phyloP scores from a whole-genome alignment of 208 protist genomes.

The Leishmania tropica region DNA sequence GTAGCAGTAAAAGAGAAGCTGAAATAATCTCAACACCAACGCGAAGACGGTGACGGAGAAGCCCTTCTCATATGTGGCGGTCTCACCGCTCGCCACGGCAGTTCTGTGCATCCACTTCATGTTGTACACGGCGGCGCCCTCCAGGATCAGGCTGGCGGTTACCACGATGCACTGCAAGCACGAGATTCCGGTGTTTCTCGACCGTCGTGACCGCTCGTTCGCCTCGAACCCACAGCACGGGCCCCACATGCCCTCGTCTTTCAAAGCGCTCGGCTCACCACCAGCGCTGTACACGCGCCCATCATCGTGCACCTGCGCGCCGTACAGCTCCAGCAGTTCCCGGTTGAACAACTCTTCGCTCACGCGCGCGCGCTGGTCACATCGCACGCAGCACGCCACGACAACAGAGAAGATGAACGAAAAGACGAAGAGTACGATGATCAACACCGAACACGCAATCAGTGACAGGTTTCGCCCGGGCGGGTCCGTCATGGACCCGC shows the following conservation, averaged over 20 bases:
- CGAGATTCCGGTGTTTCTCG: background rate
- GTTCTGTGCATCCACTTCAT: background rate
- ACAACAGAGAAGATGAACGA: background rate
- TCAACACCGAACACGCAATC: background rate
- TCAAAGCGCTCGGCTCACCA: slow-evolving; percentile 7
- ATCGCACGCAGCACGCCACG: background rate
- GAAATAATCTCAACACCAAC: background rate
- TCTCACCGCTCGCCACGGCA: background rate
- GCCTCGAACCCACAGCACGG: slow-evolving; percentile 16
- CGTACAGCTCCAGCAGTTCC: slow-evolving; percentile 3
- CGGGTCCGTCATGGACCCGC: no score
- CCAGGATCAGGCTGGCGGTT: background rate
- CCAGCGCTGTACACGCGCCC: background rate
- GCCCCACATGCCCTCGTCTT: slow-evolving; percentile 1
- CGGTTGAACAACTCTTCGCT: slow-evolving; percentile 9
- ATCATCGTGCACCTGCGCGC: slow-evolving; percentile 9
- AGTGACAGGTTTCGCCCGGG: background rate
- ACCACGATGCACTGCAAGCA: background rate
- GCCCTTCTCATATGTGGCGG: background rate
- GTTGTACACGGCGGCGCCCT: background rate
- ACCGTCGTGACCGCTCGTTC: slow-evolving; percentile 1
- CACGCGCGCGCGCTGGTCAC: slow-evolving; percentile 2
- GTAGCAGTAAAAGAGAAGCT: background rate
- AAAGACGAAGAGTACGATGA: background rate
- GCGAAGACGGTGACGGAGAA: background rate